Evolutionary conservation across 768 basidiomycete species (phyloP), one percentile per base, ranked within the genome.

Genomic region (Leccinum arenicola): DNA sequence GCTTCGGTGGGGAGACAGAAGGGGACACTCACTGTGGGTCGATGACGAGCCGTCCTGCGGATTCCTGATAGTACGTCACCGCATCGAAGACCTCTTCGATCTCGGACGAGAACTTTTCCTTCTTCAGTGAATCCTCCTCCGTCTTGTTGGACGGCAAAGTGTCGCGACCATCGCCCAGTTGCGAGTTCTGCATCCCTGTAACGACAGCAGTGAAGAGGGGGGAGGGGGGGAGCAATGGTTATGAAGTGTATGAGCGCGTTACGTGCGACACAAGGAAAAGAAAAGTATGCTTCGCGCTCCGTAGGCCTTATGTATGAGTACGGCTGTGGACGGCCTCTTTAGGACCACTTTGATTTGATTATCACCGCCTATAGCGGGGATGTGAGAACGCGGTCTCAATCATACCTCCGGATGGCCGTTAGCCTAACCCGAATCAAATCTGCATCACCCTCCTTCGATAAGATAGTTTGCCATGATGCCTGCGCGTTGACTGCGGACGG

Each of bases 41-140:
- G 15, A 88, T 74, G 53, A 87, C 82, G 47, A 87, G 72, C 19
- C 86, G 76, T 12, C 86, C 86, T 1, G 83, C 84, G 58, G 76
- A 73, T 14, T 76, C 68, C 60, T 86, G 84, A 52, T 86, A 84
- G 58, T 82, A 84, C 0, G 68, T 55, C 21, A 67, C 54, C 43
- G 78, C 60, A 58, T 80, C 75, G 11, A 80, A 51, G n/a, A 45
- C 19, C 4, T 69, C 69, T 23, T 57, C 50, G 4, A 4, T 25
- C 1, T 31, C 52, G 3, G 8, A 6, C 1, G 5, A 27, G 7
- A 3, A 9, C 1, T 0, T 23, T 14, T 45, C 56, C 19, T 58
- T 54, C 9, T 62, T 52, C 19, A 61, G 15, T 19, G 59, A 48
- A 17, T 58, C 35, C 1, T 55, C 60, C 11, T 64, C 49, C 6